Evolutionary conservation across 1,284 basidiomycete species (phyloP).

Genomic region (Malassezia restricta): DNA sequence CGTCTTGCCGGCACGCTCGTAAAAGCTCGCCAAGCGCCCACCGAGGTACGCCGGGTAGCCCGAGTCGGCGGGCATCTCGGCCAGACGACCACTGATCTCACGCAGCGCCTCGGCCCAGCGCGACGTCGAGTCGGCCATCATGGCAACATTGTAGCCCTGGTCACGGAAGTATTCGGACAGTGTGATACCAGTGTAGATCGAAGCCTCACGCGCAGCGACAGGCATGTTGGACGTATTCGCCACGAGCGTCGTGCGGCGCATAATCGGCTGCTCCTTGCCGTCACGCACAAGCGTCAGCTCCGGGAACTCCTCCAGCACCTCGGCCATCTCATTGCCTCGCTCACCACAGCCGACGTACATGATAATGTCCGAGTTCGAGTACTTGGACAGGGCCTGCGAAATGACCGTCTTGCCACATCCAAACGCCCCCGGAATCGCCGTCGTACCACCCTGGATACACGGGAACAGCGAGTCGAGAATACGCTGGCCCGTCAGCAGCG

Average conservation of each 20-base stretch:
- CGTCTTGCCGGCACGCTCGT: conserved; percentile 97
- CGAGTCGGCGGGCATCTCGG: conserved; percentile 99
- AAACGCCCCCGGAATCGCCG: conserved; percentile 97
- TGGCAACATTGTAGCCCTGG: conserved; percentile 91
- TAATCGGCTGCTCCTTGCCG: conserved; percentile 91
- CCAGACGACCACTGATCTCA: conserved; percentile 97
- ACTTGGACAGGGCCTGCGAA: conserved; percentile 75
- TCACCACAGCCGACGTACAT: conserved; percentile 89
- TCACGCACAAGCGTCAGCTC: conserved; percentile 80
- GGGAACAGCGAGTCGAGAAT: conserved; percentile 96
- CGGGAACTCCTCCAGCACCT: conserved; percentile 93
- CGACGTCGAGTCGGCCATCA: conserved; percentile 99
- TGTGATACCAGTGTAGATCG: conserved; percentile 99
- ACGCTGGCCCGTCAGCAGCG: conserved; percentile 88
- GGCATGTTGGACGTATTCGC: conserved; percentile 99
- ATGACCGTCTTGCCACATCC: conserved; percentile 58
- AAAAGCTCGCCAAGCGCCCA: conserved; percentile 93
- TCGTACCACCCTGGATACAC: conserved; percentile 97
- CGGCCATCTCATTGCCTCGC: conserved; percentile 72
- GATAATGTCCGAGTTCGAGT: conserved; percentile 98
- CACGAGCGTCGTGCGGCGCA: conserved; percentile 98
- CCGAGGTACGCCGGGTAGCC: conserved; percentile 87
- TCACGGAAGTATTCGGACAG: conserved; percentile 99
- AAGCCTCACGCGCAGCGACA: conserved; percentile 96
- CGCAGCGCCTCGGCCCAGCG: conserved; percentile 98